These are phyloP conservation scores for Coccomyxa subellipsoidea DNA, from an alignment of 163 green algal species.

Conservation along the genomic window DNA sequence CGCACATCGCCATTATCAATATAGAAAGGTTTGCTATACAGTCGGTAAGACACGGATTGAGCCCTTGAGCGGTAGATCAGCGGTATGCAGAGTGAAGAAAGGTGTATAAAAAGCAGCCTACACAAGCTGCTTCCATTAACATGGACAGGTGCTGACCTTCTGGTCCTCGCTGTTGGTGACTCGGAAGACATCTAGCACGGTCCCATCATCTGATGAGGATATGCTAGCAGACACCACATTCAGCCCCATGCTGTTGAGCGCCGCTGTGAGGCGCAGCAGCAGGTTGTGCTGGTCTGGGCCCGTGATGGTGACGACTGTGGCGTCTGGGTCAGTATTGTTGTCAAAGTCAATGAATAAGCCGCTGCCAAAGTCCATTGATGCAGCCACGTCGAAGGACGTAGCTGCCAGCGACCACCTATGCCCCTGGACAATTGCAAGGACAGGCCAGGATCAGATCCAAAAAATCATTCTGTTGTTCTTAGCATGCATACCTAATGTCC, in stretches of 20 bases:
- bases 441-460: not conserved
- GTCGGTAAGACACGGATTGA: too few species aligned
- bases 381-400: not conserved
- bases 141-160: constrained; percentile 34
- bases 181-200: constrained; percentile 68
- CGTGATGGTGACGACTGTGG: constrained; percentile 53
- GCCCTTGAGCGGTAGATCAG: too few species aligned
- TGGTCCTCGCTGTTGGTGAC: constrained; percentile 50
- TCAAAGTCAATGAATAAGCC: constrained; percentile 53
- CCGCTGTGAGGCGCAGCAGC: constrained; percentile 57
- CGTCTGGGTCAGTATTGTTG: constrained; percentile 53
- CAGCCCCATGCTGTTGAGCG: constrained; percentile 52
- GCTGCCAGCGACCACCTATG: not conserved
- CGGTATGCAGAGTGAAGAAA: not conserved
- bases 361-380: not conserved
- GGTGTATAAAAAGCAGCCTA: not conserved
- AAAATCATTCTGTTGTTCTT: not conserved
- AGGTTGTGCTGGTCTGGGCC: constrained; percentile 53
- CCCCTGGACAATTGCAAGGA: not conserved
- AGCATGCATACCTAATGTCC: not conserved
- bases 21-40: too few species aligned
- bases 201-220: constrained; percentile 46
- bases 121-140: not conserved
- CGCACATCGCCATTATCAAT: too few species aligned
- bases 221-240: constrained; percentile 60